These are phyloP conservation scores for Tylopilus subfusipes DNA, from an alignment of 768 basidiomycete genomes.

Conservation along the genomic window DNA sequence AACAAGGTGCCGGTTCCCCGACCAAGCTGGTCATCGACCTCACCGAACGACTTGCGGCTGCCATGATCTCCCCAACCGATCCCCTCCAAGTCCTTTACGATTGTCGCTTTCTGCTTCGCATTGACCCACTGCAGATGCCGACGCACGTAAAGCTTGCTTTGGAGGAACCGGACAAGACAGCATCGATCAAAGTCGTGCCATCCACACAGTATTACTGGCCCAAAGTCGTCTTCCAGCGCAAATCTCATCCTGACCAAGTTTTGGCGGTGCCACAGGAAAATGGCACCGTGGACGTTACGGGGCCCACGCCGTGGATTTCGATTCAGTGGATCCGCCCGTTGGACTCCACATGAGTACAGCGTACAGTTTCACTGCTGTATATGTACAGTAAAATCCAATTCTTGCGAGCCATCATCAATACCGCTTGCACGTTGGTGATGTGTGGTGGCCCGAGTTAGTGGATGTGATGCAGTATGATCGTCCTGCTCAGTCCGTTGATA, in stretches of 20 bases:
- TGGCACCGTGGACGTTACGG: neutral
- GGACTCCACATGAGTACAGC: constrained; percentile 22
- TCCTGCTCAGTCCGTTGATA: neutral
- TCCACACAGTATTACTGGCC: constrained; percentile 49
- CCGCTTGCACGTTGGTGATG: neutral
- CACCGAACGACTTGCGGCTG: constrained; percentile 31
- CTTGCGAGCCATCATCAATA: neutral
- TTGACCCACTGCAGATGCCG: constrained; percentile 46
- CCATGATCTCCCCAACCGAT: constrained; percentile 13
- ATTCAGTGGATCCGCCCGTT: constrained; percentile 42
- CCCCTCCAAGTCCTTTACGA: constrained; percentile 54
- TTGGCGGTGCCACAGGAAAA: constrained; percentile 21
- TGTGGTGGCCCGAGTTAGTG: neutral
- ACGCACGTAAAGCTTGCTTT: constrained; percentile 31
- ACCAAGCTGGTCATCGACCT: constrained; percentile 40
- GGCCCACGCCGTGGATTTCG: constrained; percentile 40
- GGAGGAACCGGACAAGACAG: constrained; percentile 11
- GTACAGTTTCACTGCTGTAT: neutral
- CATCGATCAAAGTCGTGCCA: constrained; percentile 36
- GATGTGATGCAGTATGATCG: neutral
- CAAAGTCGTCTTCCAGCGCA: constrained; percentile 34
- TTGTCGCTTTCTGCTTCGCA: constrained; percentile 54
- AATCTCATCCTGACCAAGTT: constrained; percentile 17
- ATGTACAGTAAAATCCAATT: neutral
- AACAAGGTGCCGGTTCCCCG: constrained; percentile 20